A percentile compares a stretch with the other conserved stretches of the same genome.
phyloP scores from a whole-genome alignment of 1,284 basidiomycete species.

The Athelia psychrophila region DNA sequence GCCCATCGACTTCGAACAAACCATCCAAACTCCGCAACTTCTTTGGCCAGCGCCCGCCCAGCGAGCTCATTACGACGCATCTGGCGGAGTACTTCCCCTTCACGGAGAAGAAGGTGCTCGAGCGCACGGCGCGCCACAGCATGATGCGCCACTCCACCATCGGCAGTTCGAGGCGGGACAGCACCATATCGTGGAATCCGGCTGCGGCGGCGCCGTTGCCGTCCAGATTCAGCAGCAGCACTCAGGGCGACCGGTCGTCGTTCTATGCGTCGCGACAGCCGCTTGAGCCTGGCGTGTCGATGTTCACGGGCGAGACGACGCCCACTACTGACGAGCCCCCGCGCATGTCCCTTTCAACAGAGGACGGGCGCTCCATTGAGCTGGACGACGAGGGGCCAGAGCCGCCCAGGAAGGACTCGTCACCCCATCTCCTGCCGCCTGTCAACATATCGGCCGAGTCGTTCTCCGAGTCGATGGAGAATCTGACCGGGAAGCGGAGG shows the following conservation, averaged over 20 bases:
- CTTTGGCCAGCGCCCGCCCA: constrained; percentile 96
- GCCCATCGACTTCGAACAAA: constrained; percentile 38
- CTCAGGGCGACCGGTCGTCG: constrained; percentile 50
- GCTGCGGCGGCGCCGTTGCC: constrained; percentile 15
- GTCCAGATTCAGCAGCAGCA: constrained; percentile 70
- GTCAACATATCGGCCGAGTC: constrained; percentile 79
- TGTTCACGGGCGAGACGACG: constrained; percentile 18
- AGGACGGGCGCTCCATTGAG: constrained; percentile 59
- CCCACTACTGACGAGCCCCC: constrained; percentile 38
- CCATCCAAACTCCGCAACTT: constrained; percentile 89
- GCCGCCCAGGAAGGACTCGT: constrained; percentile 23
- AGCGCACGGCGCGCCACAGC: constrained; percentile 83
- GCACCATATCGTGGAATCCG: constrained; percentile 34
- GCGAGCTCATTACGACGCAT: constrained; percentile 96
- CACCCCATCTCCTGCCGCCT: constrained; percentile 72
- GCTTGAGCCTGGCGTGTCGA: constrained; percentile 33
- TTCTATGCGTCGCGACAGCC: constrained; percentile 50
- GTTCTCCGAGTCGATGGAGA: constrained; percentile 74
- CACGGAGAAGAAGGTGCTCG: constrained; percentile 86
- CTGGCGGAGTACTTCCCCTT: constrained; percentile 95
- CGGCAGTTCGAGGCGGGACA: constrained; percentile 26
- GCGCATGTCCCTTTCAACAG: constrained; percentile 72
- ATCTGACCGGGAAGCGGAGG: constrained; percentile 34
- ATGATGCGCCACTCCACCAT: constrained; percentile 57
- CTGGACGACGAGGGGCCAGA: constrained; percentile 45